Percentiles rank a stretch among this genome's conserved stretches.
Evolutionary conservation across 306 rosid genomes (phyloP).

Genomic region (Luffa acutangula): DNA sequence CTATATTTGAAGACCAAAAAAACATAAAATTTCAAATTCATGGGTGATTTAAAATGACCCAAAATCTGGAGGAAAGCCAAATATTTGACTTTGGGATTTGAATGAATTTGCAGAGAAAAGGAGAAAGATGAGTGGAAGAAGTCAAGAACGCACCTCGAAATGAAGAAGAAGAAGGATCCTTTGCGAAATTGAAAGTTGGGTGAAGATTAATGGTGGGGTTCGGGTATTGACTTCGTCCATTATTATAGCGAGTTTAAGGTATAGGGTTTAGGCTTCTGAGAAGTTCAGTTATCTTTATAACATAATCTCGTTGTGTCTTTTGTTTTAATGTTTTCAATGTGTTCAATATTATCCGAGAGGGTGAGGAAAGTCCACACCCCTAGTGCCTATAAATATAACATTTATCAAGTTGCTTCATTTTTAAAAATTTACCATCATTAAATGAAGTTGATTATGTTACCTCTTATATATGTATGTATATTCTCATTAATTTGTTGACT

Average conservation of each 20-base stretch:
- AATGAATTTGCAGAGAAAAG: background rate
- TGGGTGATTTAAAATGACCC: no score
- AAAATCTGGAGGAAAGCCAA: no score
- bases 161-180: background rate
- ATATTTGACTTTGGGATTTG: background rate
- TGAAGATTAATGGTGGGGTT: conserved; percentile 51
- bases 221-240: conserved; percentile 87
- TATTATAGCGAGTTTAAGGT: background rate
- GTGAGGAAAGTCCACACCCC: background rate
- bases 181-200: background rate
- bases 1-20: no score
- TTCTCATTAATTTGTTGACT: background rate
- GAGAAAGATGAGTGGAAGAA: conserved; percentile 24
- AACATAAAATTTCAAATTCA: no score
- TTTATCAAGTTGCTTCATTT: background rate
- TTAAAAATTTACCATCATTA: background rate
- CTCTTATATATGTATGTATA: background rate
- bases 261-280: background rate
- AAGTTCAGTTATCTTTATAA: background rate
- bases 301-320: background rate
- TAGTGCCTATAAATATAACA: background rate
- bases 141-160: conserved; percentile 99
- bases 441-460: background rate
- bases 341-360: background rate
- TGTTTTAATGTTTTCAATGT: background rate